These are phyloP conservation scores for Albugo laibachii DNA, from an alignment of 352 stramenopile genomes.

Conservation along the genomic window DNA sequence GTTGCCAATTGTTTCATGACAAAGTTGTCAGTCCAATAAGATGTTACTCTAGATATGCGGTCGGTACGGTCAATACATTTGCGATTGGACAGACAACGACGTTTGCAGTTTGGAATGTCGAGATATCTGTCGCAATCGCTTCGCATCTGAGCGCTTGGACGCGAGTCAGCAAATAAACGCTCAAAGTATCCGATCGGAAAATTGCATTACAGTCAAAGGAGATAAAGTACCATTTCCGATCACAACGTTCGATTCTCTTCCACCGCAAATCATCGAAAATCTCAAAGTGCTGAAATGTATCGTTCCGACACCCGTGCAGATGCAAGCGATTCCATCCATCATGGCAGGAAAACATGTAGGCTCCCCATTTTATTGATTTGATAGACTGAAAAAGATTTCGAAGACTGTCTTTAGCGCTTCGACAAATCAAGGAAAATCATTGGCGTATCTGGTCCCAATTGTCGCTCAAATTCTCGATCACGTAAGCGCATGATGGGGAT, in stretches of 20 bases:
- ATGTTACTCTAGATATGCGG: conserved; percentile 26
- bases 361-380: not conserved
- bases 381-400: not conserved
- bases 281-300: conserved; percentile 15
- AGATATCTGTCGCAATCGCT: conserved; percentile 13
- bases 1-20: not conserved
- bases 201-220: conserved; percentile 7
- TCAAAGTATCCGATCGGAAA: conserved; percentile 11
- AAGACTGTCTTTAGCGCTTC: conserved; percentile 35
- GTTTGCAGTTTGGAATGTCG: conserved; percentile 69
- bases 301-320: conserved; percentile 44
- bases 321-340: conserved; percentile 40
- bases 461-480: conserved; percentile 15
- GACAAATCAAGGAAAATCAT: conserved; percentile 55
- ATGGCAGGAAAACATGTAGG: conserved; percentile 12
- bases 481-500: not conserved
- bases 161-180: conserved; percentile 1
- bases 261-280: conserved; percentile 17
- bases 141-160: not conserved
- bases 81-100: conserved; percentile 61
- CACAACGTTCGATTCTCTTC: conserved; percentile 10
- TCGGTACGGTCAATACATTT: conserved; percentile 60
- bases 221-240: conserved; percentile 3
- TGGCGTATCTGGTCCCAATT: conserved; percentile 34
- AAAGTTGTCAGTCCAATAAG: not conserved